phyloP scores from a whole-genome alignment of 768 basidiomycete species.

The Auricularia sp. region DNA sequence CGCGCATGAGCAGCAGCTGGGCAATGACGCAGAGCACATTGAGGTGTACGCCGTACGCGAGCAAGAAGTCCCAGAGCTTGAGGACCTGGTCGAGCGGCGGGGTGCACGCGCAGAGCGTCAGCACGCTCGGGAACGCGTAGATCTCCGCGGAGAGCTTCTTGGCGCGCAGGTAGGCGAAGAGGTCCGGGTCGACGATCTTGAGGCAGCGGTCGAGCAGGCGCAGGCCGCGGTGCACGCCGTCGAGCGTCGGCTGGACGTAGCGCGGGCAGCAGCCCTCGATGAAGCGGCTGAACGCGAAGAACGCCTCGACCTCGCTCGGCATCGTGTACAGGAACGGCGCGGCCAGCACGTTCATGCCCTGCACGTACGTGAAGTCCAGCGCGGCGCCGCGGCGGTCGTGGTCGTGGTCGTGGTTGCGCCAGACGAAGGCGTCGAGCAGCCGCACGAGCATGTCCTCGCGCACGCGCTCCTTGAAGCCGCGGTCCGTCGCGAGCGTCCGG shows the following conservation, averaged over 20 bases:
- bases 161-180: constrained; percentile 70
- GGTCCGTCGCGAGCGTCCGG: constrained; percentile 90
- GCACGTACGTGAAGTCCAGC: constrained; percentile 89
- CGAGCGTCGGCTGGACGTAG: constrained; percentile 94
- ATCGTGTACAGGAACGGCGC: constrained; percentile 97
- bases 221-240: constrained; percentile 83
- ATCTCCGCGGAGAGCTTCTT: constrained; percentile 93
- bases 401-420: constrained; percentile 67
- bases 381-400: constrained; percentile 41
- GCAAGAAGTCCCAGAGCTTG: constrained; percentile 92
- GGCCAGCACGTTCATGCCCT: constrained; percentile 98
- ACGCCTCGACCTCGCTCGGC: constrained; percentile 97
- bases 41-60: constrained; percentile 93
- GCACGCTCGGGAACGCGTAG: constrained; percentile 92
- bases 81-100: constrained; percentile 93
- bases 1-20: constrained; percentile 81
- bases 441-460: constrained; percentile 95
- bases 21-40: constrained; percentile 97
- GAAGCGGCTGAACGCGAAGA: constrained; percentile 92
- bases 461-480: constrained; percentile 95
- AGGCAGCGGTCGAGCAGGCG: constrained; percentile 91
- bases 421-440: constrained; percentile 95
- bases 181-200: constrained; percentile 80
- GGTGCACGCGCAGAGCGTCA: constrained; percentile 94
- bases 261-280: constrained; percentile 90